Conservation (phyloP, 148 eudicot genomes). For the Mesembryanthemum crystallinum region DNA sequence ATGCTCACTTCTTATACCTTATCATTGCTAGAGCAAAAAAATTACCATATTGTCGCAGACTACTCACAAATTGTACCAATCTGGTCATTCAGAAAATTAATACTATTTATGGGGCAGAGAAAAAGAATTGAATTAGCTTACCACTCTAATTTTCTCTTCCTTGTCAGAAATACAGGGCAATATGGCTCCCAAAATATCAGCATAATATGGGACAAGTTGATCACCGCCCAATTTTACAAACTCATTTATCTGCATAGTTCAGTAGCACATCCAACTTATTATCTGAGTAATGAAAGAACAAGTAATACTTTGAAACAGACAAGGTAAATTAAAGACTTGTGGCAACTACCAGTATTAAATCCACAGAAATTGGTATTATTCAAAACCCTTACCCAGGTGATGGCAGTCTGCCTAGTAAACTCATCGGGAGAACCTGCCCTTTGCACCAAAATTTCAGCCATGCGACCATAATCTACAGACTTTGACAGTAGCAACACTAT, state of each 20-base stretch:
- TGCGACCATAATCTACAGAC: conserved; percentile 99
- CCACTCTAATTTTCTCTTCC: conserved; percentile 96
- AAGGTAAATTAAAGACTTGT: not conserved
- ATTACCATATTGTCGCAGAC: too few relatives aligned
- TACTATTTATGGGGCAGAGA: not conserved
- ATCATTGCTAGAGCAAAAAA: too few relatives aligned
- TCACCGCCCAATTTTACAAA: conserved; percentile 96
- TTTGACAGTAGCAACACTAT: conserved; percentile 41
- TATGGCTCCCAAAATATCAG: conserved; percentile 92
- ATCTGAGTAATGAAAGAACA: conserved; percentile 17
- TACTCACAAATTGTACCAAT: too few relatives aligned
- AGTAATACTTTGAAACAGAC: not conserved
- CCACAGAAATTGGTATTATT: not conserved
- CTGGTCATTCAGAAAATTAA: too few relatives aligned
- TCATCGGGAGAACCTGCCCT: conserved; percentile 89
- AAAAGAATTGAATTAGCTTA: conserved; percentile 35
- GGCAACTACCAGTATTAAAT: not conserved
- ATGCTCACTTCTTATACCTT: too few relatives aligned
- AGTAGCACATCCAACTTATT: not conserved
- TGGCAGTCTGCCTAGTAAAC: conserved; percentile 93
- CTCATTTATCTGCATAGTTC: conserved; percentile 76
- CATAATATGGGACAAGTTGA: conserved; percentile 92
- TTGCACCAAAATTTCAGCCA: conserved; percentile 97
- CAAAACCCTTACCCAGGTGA: conserved; percentile 78
- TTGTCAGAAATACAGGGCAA: conserved; percentile 95